Percentiles rank a stretch among this genome's conserved stretches.
Evolutionary conservation across 164 flowering plant species (phyloP).

Genomic region (Buxus sempervirens): DNA sequence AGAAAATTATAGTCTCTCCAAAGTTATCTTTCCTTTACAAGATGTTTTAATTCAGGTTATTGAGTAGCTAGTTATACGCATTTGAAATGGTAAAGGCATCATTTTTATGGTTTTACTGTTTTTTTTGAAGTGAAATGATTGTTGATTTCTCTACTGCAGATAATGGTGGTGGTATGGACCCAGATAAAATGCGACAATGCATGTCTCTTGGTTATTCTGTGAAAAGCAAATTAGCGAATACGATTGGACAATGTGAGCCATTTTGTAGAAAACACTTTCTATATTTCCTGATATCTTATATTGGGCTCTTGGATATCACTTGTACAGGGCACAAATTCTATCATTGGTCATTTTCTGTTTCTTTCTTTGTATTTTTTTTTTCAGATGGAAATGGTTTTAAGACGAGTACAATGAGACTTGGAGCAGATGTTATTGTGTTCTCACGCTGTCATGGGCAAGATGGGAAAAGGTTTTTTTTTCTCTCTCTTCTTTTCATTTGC

Average conservation of each 20-base stretch:
- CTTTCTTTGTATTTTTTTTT: neutral
- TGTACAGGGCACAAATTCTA: neutral
- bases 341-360: neutral
- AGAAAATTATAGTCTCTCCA: too few species aligned
- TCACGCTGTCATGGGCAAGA: slow-evolving; percentile 67
- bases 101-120: too few species aligned
- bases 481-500: neutral
- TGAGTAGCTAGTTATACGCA: too few species aligned
- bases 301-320: neutral
- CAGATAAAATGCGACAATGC: slow-evolving; percentile 89
- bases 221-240: slow-evolving; percentile 82
- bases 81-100: too few species aligned
- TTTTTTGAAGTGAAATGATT: neutral
- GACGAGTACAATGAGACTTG: slow-evolving; percentile 98
- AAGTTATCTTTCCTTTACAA: too few species aligned
- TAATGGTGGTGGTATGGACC: slow-evolving; percentile 91
- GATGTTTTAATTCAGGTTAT: too few species aligned
- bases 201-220: slow-evolving; percentile 95
- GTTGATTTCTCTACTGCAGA: slow-evolving; percentile 14
- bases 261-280: neutral
- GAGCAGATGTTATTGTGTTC: slow-evolving; percentile 97
- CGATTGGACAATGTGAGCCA: slow-evolving; percentile 89
- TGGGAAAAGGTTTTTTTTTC: slow-evolving; percentile 55
- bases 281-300: neutral
- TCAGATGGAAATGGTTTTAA: slow-evolving; percentile 98